Conservation (phyloP, 2,329 filamentous ascomycete genomes). For the Arthrobotrys megalospora region DNA sequence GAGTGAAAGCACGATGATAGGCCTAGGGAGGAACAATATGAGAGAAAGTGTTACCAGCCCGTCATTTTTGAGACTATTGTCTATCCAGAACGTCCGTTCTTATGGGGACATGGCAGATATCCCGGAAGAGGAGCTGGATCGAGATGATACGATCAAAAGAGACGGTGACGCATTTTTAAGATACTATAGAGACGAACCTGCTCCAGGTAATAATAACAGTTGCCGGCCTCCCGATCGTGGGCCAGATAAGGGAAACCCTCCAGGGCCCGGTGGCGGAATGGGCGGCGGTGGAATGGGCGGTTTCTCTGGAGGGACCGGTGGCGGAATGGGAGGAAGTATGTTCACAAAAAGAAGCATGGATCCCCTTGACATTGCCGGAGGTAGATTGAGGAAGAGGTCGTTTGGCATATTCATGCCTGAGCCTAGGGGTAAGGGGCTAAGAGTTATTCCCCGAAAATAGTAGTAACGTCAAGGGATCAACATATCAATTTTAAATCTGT, state of each 20-base stretch:
- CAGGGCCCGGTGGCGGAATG: conserved; percentile 18
- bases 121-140: conserved; percentile 41
- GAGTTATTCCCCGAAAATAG: conserved; percentile 37
- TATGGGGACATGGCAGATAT: conserved; percentile 2
- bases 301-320: conserved; percentile 1
- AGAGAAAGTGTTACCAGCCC: conserved; percentile 11
- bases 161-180: conserved; percentile 33
- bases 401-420: conserved; percentile 42
- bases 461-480: neutral
- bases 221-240: conserved; percentile 11
- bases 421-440: conserved; percentile 33
- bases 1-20: neutral
- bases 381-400: conserved; percentile 40
- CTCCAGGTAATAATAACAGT: neutral
- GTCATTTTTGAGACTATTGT: neutral
- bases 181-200: conserved; percentile 6
- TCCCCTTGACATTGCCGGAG: conserved; percentile 39
- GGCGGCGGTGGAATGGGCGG: conserved; percentile 1
- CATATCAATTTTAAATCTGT: no score
- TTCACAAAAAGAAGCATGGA: conserved; percentile 32
- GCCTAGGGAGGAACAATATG: neutral
- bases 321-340: conserved; percentile 4
- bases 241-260: neutral
- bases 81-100: conserved; percentile 3
- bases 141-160: conserved; percentile 14